phyloP scores from a whole-genome alignment of 2,329 filamentous ascomycete species.

The Cladophialophora chaetospira region DNA sequence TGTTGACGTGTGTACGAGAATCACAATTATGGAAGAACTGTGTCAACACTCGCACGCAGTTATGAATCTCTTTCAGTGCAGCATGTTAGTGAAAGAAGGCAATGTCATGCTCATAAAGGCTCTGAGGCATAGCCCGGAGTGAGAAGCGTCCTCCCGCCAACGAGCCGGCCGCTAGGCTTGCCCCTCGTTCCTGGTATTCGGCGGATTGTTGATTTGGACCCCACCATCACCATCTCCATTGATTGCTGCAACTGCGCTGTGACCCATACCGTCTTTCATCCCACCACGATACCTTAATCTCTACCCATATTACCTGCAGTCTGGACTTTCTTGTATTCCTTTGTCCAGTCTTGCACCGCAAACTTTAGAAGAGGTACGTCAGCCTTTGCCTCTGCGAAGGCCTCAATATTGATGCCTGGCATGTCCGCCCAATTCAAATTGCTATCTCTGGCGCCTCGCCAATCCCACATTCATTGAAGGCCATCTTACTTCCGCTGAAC shows the following conservation, averaged over 20 bases:
- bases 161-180: background rate
- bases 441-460: background rate
- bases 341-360: constrained; percentile 10
- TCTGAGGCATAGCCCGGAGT: too few species aligned
- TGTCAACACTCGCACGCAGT: too few species aligned
- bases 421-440: background rate
- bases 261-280: constrained; percentile 10
- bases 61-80: too few species aligned
- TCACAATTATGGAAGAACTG: too few species aligned
- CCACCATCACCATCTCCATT: constrained; percentile 3
- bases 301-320: constrained; percentile 10
- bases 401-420: constrained; percentile 1
- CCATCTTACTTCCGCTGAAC: constrained; percentile 10
- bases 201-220: constrained; percentile 11
- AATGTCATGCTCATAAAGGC: too few species aligned
- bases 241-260: constrained; percentile 1
- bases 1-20: too few species aligned
- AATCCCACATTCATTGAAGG: constrained; percentile 1
- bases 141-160: constrained; percentile 8
- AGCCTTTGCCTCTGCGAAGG: background rate
- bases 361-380: constrained; percentile 13
- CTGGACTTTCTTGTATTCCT: background rate
- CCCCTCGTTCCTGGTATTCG: constrained; percentile 9
- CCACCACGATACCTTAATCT: constrained; percentile 10
- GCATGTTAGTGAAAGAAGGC: too few species aligned